Evolutionary conservation across 352 stramenopile genomes (phyloP).

Genomic region (Phytophthora megakarya): DNA sequence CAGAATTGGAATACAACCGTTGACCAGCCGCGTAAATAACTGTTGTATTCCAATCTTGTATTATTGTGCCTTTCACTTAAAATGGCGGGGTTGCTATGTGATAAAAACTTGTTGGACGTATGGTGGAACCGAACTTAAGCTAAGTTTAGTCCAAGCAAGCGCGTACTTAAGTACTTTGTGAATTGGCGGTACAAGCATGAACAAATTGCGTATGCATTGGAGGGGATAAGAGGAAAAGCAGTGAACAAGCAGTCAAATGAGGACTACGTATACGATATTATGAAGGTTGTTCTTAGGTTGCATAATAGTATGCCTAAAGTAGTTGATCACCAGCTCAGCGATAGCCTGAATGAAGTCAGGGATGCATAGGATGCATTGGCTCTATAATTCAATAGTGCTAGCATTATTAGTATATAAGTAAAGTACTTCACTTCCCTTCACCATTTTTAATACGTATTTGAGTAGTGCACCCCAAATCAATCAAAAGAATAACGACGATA

Average conservation of each 20-base stretch:
- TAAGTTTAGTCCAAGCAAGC: too few species aligned
- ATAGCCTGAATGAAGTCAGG: background rate
- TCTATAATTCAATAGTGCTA: background rate
- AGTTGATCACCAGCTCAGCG: background rate
- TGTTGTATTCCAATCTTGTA: too few species aligned
- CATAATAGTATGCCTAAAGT: background rate
- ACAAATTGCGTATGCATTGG: background rate
- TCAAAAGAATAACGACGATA: background rate
- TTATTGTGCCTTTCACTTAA: background rate
- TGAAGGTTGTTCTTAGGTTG: background rate
- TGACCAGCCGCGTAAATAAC: too few species aligned
- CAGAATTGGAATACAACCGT: too few species aligned
- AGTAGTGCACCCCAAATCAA: background rate
- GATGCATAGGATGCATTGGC: background rate
- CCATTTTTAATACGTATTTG: too few species aligned
- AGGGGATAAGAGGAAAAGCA: background rate
- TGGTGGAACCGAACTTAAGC: too few species aligned
- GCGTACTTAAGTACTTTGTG: too few species aligned
- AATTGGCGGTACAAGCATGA: background rate
- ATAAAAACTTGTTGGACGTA: too few species aligned
- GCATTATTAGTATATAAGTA: background rate
- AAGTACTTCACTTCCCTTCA: too few species aligned
- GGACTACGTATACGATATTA: background rate
- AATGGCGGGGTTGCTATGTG: too few species aligned
- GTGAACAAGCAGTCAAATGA: background rate